Conservation (phyloP, 345 rosid genomes). For the Cardamine occulta region DNA sequence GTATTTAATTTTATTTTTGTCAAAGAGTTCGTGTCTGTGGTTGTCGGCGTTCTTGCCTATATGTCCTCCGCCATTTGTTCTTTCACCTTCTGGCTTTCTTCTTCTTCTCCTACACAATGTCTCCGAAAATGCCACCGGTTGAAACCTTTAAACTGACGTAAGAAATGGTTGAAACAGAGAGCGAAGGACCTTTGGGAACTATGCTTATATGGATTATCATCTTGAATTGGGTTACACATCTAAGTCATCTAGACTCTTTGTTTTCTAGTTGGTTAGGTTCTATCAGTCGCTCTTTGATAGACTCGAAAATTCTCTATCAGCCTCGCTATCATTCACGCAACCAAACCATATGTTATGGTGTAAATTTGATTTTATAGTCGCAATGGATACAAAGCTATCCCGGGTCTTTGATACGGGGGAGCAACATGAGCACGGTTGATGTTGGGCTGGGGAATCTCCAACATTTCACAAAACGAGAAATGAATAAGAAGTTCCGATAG, state of each 20-base stretch:
- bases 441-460: not conserved
- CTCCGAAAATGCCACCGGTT: not conserved
- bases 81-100: not conserved
- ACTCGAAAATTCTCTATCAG: too few relatives aligned
- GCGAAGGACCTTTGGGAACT: not conserved
- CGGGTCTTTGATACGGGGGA: too few relatives aligned
- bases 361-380: too few relatives aligned
- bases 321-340: too few relatives aligned
- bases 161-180: not conserved
- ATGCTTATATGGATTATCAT: not conserved
- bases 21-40: not conserved
- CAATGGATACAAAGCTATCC: too few relatives aligned
- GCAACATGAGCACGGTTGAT: too few relatives aligned
- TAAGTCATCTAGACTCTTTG: not conserved
- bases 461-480: not conserved
- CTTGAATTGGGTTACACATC: not conserved
- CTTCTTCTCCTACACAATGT: not conserved
- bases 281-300: too few relatives aligned
- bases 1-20: constrained; percentile 1
- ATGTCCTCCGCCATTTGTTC: not conserved
- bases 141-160: not conserved
- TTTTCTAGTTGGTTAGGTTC: not conserved
- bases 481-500: not conserved
- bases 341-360: too few relatives aligned
- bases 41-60: not conserved